Evolutionary conservation across 257 asterid genomes (phyloP).

Genomic region (Nicotiana tabacum): DNA sequence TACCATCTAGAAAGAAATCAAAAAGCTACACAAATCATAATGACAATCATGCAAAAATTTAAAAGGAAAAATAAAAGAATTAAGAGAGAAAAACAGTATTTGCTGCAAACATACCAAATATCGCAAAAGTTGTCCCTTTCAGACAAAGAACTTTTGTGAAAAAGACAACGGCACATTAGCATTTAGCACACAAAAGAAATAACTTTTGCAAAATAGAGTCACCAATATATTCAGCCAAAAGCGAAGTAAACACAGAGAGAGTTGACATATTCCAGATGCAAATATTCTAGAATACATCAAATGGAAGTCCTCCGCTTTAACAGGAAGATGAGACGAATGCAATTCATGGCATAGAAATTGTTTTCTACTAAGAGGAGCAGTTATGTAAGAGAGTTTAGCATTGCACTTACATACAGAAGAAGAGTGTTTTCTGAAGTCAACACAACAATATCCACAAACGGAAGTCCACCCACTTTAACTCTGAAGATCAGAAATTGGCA

Average conservation of each 20-base stretch:
- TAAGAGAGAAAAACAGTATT: neutral
- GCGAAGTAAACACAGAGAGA: neutral
- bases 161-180: neutral
- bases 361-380: neutral
- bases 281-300: constrained; percentile 13
- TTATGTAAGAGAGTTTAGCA: neutral
- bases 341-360: neutral
- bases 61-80: neutral
- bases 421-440: constrained; percentile 68
- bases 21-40: neutral
- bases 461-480: constrained; percentile 50
- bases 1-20: neutral
- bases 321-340: neutral
- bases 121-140: neutral
- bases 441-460: constrained; percentile 65
- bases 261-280: neutral
- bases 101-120: neutral
- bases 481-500: constrained; percentile 39
- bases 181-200: neutral
- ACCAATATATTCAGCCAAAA: constrained; percentile 5
- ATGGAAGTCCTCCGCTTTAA: constrained; percentile 3
- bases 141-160: neutral
- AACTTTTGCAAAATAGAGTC: constrained; percentile 5
- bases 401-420: constrained; percentile 74
- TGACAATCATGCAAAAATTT: neutral